phyloP scores from a whole-genome alignment of 73 alveolate genomes.

The Paramecium bursaria region DNA sequence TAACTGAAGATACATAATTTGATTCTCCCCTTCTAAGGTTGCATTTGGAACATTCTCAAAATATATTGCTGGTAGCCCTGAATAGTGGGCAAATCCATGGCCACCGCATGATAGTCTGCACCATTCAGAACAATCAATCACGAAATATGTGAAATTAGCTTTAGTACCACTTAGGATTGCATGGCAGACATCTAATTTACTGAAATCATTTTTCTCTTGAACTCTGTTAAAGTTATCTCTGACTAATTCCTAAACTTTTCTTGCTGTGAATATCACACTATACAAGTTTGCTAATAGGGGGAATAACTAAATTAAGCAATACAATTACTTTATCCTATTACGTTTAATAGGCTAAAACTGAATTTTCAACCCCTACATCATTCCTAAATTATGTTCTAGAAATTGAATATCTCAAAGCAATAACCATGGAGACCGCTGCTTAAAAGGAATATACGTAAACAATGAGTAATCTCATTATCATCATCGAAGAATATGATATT shows the following conservation, averaged over 20 bases:
- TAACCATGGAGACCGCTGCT: constrained; percentile 53
- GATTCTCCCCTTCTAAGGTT: constrained; percentile 89
- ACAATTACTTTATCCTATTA: constrained; percentile 67
- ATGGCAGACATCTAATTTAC: constrained; percentile 59
- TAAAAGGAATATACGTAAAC: neutral
- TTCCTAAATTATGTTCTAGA: constrained; percentile 59
- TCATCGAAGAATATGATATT: constrained; percentile 64
- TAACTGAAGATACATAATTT: constrained; percentile 77
- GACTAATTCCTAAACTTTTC: constrained; percentile 11
- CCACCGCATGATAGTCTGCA: constrained; percentile 83
- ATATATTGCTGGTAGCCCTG: constrained; percentile 74
- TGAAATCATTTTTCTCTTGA: constrained; percentile 48
- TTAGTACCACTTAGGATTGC: constrained; percentile 68
- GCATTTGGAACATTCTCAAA: constrained; percentile 78
- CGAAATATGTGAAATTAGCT: constrained; percentile 65
- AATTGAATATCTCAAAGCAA: constrained; percentile 66
- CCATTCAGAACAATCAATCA: constrained; percentile 69
- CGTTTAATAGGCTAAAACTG: constrained; percentile 64
- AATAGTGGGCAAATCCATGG: constrained; percentile 80
- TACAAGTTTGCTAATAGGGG: constrained; percentile 59
- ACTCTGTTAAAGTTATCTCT: constrained; percentile 52
- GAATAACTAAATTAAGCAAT: constrained; percentile 42
- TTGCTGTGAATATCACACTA: constrained; percentile 53
- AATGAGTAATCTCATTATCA: constrained; percentile 59
- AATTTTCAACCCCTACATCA: constrained; percentile 57